Evolutionary conservation across 163 green algal genomes (phyloP), one percentile per base, ranked within the genome.

Genomic region (Scenedesmus sp.): DNA sequence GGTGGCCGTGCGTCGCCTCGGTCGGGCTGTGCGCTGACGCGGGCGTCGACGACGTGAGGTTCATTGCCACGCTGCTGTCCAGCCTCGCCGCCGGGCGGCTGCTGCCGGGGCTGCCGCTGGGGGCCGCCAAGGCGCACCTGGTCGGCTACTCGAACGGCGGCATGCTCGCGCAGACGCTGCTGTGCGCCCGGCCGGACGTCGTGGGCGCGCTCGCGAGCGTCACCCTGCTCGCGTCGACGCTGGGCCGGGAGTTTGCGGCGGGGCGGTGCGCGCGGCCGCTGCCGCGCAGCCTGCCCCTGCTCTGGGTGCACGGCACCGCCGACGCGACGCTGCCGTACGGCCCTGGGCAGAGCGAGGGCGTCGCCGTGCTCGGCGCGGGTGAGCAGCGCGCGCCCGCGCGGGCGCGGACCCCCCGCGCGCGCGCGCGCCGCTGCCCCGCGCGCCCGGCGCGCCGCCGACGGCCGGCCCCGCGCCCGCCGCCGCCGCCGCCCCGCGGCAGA

Each of bases 91-190:
- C 42, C 13, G 33, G 24, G n/a, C 50, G 20, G n/a, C 29, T 74
- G 24, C 45, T 74, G 45, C 42, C 47, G 24, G 64, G 64, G 1
- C 15, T 62, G 0, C 20, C 45, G 4, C 47, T 74, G 4, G 33
- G 39, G 7, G 39, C 7, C 39, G 39, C 10, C 60, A 63, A 74
- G 28, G 26, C 44, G 26, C 39, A 72, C 13, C 57, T 65, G 29
- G 24, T 26, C 20, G 63, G 65, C 31, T 74, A 74, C 47, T 47
- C 24, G 26, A 74, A 74, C 18, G 65, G 65, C 34, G 65, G 65
- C 29, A 74, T 74, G 65, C 47, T 74, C 26, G 15, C n/a, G 33
- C 65, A 74, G 44, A 28, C 65, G 4, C 65, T 74, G 31, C 45
- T 74, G 45, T 74, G 65, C 26, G 28, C 60, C 26, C 65, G 44